Percentiles rank a stretch among this genome's conserved stretches.
These are phyloP conservation scores for Capsicum chinense DNA, from an alignment of 257 asterid genomes.

Conservation along the genomic window DNA sequence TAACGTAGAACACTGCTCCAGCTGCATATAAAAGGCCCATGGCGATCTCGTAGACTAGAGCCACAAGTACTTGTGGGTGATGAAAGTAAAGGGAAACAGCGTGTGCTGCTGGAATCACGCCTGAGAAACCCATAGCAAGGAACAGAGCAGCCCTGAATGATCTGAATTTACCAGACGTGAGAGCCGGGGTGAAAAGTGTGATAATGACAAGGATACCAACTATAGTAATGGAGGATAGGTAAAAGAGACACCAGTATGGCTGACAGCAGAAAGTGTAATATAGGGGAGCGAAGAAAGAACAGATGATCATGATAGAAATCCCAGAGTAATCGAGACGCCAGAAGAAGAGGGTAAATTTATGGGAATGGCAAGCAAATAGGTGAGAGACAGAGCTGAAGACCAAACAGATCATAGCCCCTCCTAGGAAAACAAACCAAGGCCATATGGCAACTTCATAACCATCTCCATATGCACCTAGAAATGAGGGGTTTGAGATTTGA, in stretches of 20 bases:
- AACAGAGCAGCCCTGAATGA: constrained; percentile 70
- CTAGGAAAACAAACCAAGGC: constrained; percentile 92
- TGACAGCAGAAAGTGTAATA: constrained; percentile 73
- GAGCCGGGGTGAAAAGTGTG: constrained; percentile 72
- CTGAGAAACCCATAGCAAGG: constrained; percentile 87
- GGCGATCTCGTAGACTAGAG: constrained; percentile 70
- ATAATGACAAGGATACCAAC: constrained; percentile 60
- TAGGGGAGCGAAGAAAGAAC: constrained; percentile 81
- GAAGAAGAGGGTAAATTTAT: constrained; percentile 67
- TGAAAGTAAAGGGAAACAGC: constrained; percentile 59
- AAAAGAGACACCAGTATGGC: constrained; percentile 61
- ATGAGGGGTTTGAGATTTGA: constrained; percentile 47
- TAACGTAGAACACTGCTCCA: constrained; percentile 71
- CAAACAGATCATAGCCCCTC: constrained; percentile 86
- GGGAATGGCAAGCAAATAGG: constrained; percentile 92
- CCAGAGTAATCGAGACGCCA: constrained; percentile 97
- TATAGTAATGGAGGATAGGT: constrained; percentile 66
- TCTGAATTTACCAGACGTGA: constrained; percentile 64
- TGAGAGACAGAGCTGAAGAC: constrained; percentile 79
- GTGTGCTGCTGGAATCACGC: constrained; percentile 85
- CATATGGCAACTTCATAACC: constrained; percentile 54
- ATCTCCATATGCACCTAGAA: constrained; percentile 35
- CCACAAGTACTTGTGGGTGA: constrained; percentile 51
- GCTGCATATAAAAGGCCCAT: constrained; percentile 81
- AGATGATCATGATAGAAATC: constrained; percentile 79